Evolutionary conservation across 2,329 filamentous ascomycete genomes (phyloP), one percentile per base, ranked within the genome.

Genomic region (Microcyclosporella mali): DNA sequence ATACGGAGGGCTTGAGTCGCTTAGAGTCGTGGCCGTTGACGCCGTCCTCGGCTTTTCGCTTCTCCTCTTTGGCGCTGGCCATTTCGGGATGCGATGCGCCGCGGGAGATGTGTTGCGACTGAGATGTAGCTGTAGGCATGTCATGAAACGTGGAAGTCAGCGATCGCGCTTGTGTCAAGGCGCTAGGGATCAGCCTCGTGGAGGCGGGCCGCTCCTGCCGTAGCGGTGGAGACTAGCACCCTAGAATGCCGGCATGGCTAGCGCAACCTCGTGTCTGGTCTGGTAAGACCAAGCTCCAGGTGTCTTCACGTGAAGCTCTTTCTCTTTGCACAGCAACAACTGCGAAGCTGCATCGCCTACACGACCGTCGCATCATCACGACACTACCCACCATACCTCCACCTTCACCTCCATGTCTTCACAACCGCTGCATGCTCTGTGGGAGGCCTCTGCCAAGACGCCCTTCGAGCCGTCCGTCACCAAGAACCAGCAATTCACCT

Each of bases 391-490:
- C 8, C 29, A 40, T 21, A 11, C 30, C 10, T 15, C 31, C 33
- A 39, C 42, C 31, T 9, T 9, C 21, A 25, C 32, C 40, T 46
- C 49, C 36, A 85, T 86, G 82, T 82, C 85, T 78, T 79, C 81
- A 62, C 87, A 85, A 75, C 74, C 94, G 68, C 81, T 73, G 38
- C 62, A 84, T 70, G 81, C 92, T 68, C 78, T 94, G 72, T 97
- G 90, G 90, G 84, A 94, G 77, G 85, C 87, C 76, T 86, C 89
- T 72, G 79, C 85, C 69, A 79, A 81, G 76, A 85, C 81, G 72
- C 87, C 88, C 51, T 97, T 92, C 72, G 70, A 82, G 57, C 88
- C 90, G 49, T 65, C 80, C 45, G 71, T 97, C 59, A 77, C 78
- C 65, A 97, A 97, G 73, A 78, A 81, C 61, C 81, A 73, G 64